Percentiles rank a stretch among this genome's conserved stretches.
Conservation (phyloP, 768 basidiomycete genomes). For the Termitomyces sp. region DNA sequence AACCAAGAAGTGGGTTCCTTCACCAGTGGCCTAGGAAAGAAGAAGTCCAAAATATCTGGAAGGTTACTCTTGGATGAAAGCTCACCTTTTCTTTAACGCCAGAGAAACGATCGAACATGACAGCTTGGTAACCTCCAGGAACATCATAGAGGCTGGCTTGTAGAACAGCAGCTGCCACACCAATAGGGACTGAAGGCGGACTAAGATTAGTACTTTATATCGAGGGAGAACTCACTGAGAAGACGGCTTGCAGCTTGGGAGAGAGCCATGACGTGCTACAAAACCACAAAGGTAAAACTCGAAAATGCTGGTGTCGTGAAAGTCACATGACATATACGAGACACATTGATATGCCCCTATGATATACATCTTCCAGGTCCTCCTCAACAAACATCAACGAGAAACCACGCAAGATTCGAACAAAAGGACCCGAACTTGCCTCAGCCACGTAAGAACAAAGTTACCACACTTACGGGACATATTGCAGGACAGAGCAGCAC, state of each 20-base stretch:
- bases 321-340: neutral
- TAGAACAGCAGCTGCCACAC: slow-evolving; percentile 35
- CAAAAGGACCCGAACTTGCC: too few species aligned
- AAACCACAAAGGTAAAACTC: neutral
- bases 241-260: slow-evolving; percentile 43
- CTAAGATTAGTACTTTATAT: neutral
- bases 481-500: too few species aligned
- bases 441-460: too few species aligned
- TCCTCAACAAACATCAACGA: too few species aligned
- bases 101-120: slow-evolving; percentile 97
- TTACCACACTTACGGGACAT: too few species aligned
- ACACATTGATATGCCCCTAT: too few species aligned
- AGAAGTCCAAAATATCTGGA: neutral
- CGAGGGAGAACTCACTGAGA: slow-evolving; percentile 31
- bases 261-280: slow-evolving; percentile 39
- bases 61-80: neutral
- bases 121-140: slow-evolving; percentile 88
- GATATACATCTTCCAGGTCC: too few species aligned
- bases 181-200: slow-evolving; percentile 35
- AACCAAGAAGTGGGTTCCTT: slow-evolving; percentile 95
- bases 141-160: slow-evolving; percentile 65
- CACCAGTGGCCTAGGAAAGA: slow-evolving; percentile 62
- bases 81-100: slow-evolving; percentile 78
- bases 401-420: neutral
- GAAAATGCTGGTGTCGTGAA: neutral